Conservation (phyloP, 371 early-diverging fungal species). For the Massospora cicadina region DNA sequence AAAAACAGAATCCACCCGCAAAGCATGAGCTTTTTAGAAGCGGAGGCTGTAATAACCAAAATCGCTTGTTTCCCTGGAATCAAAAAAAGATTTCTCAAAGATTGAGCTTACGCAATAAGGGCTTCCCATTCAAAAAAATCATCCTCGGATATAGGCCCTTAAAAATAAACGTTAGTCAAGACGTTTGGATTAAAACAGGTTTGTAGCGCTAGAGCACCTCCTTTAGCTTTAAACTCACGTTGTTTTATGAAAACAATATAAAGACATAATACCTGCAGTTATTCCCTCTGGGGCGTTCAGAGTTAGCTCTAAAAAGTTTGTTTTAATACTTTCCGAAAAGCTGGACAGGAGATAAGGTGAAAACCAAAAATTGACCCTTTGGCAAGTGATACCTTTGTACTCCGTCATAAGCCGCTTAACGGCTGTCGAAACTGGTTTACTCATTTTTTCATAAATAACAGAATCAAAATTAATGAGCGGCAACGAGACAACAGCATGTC, state of each 20-base stretch:
- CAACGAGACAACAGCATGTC: too few species aligned
- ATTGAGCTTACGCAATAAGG: conserved; percentile 70
- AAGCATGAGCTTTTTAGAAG: too few species aligned
- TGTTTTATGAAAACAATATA: neutral
- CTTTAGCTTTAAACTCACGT: neutral
- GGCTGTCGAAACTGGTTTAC: conserved; percentile 32
- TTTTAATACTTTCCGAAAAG: too few species aligned
- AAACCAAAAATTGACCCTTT: neutral
- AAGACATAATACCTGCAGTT: conserved; percentile 47
- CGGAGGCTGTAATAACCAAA: too few species aligned
- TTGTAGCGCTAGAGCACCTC: too few species aligned
- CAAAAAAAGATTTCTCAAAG: too few species aligned
- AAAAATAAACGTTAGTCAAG: conserved; percentile 1
- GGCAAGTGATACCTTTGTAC: conserved; percentile 49
- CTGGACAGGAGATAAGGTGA: too few species aligned
- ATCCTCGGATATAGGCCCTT: conserved; percentile 76
- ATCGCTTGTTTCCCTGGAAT: too few species aligned
- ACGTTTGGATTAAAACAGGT: too few species aligned
- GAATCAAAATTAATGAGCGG: too few species aligned
- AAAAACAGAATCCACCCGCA: too few species aligned
- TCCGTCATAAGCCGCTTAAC: conserved; percentile 92
- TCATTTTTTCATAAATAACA: neutral
- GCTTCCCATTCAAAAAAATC: conserved; percentile 97
- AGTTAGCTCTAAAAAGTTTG: conserved; percentile 52
- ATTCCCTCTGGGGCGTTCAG: conserved; percentile 92